Percentiles rank a stretch among this genome's conserved stretches.
Conservation (phyloP, 768 basidiomycete species). For the Russula olivacea region DNA sequence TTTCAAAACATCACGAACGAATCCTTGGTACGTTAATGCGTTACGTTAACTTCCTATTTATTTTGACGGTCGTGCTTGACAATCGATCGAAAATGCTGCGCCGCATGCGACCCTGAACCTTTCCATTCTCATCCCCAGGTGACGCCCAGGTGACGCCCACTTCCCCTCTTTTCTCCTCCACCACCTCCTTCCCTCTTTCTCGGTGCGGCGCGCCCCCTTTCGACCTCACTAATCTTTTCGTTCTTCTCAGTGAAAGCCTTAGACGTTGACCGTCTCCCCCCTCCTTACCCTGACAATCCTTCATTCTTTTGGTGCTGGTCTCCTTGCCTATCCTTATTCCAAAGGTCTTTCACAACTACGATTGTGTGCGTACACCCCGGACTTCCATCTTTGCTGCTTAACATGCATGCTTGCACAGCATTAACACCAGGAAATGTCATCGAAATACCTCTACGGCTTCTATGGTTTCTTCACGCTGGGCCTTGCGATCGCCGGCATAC, state of each 20-base stretch:
- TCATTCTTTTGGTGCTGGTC: constrained; percentile 9
- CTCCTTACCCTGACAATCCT: constrained; percentile 7
- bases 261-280: constrained; percentile 20
- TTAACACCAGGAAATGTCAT: constrained; percentile 50
- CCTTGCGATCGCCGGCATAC: constrained; percentile 62
- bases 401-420: background rate
- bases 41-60: background rate
- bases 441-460: constrained; percentile 58
- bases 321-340: constrained; percentile 1
- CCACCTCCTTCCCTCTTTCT: constrained; percentile 29
- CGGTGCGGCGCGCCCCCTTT: constrained; percentile 16
- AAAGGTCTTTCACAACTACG: background rate
- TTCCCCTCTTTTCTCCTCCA: constrained; percentile 26
- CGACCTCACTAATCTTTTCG: constrained; percentile 31
- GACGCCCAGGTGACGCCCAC: background rate
- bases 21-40: background rate
- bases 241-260: constrained; percentile 27
- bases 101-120: background rate
- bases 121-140: constrained; percentile 1
- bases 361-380: background rate
- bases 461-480: constrained; percentile 69
- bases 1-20: background rate
- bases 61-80: constrained; percentile 14
- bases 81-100: background rate
- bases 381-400: background rate